These are phyloP conservation scores for Dryadomyces quercivorus DNA, from an alignment of 2,329 filamentous ascomycete genomes.

Conservation along the genomic window DNA sequence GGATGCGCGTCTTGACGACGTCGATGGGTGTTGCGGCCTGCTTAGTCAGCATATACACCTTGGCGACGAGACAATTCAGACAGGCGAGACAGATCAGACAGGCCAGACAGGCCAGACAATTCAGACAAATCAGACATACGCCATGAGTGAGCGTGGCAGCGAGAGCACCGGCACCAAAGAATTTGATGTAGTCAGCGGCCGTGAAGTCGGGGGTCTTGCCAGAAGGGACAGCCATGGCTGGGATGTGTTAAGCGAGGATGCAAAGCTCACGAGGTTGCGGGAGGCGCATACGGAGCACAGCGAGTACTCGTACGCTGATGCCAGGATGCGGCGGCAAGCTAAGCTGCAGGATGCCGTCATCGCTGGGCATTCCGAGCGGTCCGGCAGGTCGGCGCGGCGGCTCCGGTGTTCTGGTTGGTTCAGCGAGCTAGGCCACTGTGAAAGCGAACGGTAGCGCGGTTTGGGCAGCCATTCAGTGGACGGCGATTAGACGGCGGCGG, in stretches of 20 bases:
- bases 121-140: too few relatives aligned
- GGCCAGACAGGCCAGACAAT: neutral
- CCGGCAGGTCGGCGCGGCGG: too few relatives aligned
- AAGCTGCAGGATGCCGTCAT: too few relatives aligned
- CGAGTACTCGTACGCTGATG: too few relatives aligned
- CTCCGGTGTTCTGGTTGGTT: too few relatives aligned
- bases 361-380: too few relatives aligned
- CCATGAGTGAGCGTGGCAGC: constrained; percentile 39
- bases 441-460: neutral
- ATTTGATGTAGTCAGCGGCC: constrained; percentile 34
- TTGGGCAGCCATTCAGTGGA: neutral
- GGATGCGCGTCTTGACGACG: constrained; percentile 85
- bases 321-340: too few relatives aligned
- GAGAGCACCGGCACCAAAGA: constrained; percentile 39
- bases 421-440: too few relatives aligned
- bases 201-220: constrained; percentile 25
- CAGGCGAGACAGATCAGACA: neutral
- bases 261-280: too few relatives aligned
- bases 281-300: too few relatives aligned
- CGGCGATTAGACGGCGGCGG: neutral
- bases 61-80: neutral
- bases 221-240: constrained; percentile 1
- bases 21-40: constrained; percentile 41
- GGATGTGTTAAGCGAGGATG: too few relatives aligned
- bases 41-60: too few relatives aligned